Evolutionary conservation across 1,139 yeast genomes (phyloP).

Genomic region (Ogataea hybrid): DNA sequence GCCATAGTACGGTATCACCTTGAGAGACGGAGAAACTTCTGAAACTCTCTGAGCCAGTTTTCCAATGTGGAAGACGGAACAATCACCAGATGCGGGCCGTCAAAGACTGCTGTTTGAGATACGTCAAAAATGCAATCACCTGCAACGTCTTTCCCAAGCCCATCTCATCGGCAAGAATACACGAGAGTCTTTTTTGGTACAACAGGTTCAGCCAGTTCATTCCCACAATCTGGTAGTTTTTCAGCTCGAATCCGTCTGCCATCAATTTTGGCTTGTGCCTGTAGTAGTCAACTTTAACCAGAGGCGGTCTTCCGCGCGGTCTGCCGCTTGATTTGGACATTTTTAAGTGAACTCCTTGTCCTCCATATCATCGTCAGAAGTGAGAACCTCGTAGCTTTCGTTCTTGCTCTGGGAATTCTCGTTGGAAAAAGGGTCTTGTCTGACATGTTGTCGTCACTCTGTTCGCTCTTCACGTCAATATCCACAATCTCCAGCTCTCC

Average conservation of each 20-base stretch:
- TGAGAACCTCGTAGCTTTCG: conserved; percentile 11
- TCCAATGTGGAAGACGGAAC: conserved; percentile 97
- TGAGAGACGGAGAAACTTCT: conserved; percentile 80
- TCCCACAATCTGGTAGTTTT: conserved; percentile 93
- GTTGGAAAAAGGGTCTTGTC: conserved; percentile 14
- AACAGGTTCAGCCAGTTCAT: conserved; percentile 86
- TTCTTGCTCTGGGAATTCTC: conserved; percentile 11
- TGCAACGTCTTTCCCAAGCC: conserved; percentile 97
- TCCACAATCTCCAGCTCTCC: conserved; percentile 61
- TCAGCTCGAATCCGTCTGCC: conserved; percentile 62
- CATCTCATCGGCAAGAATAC: conserved; percentile 98
- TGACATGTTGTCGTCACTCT: conserved; percentile 30
- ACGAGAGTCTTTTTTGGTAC: conserved; percentile 75
- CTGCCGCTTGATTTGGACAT: conserved; percentile 17
- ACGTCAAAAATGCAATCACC: conserved; percentile 89
- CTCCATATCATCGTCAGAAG: conserved; percentile 21
- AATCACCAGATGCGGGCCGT: conserved; percentile 79
- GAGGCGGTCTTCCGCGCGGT: conserved; percentile 26
- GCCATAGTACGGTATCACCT: conserved; percentile 93
- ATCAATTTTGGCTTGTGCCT: conserved; percentile 68
- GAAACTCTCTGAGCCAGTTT: conserved; percentile 95
- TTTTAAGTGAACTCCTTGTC: conserved; percentile 18
- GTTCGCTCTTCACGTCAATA: conserved; percentile 37
- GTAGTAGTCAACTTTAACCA: conserved; percentile 44
- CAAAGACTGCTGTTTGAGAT: conserved; percentile 60